phyloP scores from a whole-genome alignment of 2,329 filamentous ascomycete genomes.

The Venturiaceae sp. region DNA sequence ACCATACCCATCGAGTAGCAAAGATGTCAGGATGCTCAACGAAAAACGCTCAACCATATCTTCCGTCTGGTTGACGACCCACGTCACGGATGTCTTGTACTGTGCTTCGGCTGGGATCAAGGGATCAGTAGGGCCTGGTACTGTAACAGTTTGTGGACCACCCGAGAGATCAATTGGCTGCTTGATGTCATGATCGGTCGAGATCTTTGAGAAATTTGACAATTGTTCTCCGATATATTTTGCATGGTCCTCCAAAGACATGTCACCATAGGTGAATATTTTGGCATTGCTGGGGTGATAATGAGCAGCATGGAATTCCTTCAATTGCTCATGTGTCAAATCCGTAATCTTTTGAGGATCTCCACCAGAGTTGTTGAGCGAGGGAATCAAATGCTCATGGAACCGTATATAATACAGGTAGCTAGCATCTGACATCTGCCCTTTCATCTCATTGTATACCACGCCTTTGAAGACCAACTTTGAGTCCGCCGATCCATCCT shows the following conservation, averaged over 20 bases:
- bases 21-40: conserved; percentile 66
- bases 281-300: conserved; percentile 98
- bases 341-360: conserved; percentile 96
- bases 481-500: conserved; percentile 26
- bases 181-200: conserved; percentile 64
- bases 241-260: conserved; percentile 75
- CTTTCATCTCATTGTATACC: conserved; percentile 99
- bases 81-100: conserved; percentile 87
- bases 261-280: conserved; percentile 89
- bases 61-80: conserved; percentile 75
- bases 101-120: conserved; percentile 79
- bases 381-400: conserved; percentile 87
- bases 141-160: conserved; percentile 58
- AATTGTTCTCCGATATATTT: conserved; percentile 68
- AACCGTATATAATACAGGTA: conserved; percentile 95
- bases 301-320: conserved; percentile 80
- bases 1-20: conserved; percentile 89
- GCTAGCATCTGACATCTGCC: conserved; percentile 93
- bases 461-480: conserved; percentile 91
- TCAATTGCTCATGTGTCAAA: conserved; percentile 81
- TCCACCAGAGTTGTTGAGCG: conserved; percentile 92
- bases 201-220: conserved; percentile 59
- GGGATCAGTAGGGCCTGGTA: conserved; percentile 77
- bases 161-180: conserved; percentile 59
- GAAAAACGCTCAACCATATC: conserved; percentile 86